phyloP scores from a whole-genome alignment of 306 rosid species.

The Cicer arietinum region DNA sequence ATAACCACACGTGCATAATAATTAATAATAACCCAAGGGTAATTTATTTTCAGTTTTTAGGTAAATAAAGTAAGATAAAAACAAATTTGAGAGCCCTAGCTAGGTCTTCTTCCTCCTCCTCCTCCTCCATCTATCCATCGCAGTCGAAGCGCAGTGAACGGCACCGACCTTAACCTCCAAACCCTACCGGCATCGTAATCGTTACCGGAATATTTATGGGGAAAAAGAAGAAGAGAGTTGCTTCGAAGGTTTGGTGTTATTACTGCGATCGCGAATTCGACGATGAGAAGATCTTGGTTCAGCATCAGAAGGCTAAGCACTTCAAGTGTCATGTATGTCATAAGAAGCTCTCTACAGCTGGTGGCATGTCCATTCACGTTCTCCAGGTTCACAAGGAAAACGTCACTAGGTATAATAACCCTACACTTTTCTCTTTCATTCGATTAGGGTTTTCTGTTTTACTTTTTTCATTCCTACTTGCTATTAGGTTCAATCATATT shows the following conservation, averaged over 20 bases:
- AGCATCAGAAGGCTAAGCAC: constrained; percentile 99
- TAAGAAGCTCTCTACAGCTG: constrained; percentile 97
- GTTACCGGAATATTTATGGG: constrained; percentile 53
- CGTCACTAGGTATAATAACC: constrained; percentile 75
- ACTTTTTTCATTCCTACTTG: not conserved
- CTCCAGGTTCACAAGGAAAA: constrained; percentile 98
- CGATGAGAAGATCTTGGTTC: constrained; percentile 96
- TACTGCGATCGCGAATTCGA: constrained; percentile 98
- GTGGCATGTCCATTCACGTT: constrained; percentile 98
- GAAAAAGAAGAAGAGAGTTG: constrained; percentile 95
- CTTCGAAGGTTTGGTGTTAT: constrained; percentile 98
- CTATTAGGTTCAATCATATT: not conserved
- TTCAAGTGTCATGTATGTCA: constrained; percentile 98
- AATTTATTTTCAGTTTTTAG: not conserved
- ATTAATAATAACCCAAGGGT: not conserved
- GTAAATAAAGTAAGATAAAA: not conserved
- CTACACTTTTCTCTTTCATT: constrained; percentile 10
- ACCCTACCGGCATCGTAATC: not conserved
- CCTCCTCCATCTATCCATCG: constrained; percentile 28
- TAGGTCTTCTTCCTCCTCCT: constrained; percentile 15
- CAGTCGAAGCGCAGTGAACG: not conserved
- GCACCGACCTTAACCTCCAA: not conserved
- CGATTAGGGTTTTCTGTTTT: not conserved
- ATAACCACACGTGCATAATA: not conserved
- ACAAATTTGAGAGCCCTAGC: constrained; percentile 31